Evolutionary conservation across 768 basidiomycete species (phyloP).

Genomic region (Leccinum obscurum): DNA sequence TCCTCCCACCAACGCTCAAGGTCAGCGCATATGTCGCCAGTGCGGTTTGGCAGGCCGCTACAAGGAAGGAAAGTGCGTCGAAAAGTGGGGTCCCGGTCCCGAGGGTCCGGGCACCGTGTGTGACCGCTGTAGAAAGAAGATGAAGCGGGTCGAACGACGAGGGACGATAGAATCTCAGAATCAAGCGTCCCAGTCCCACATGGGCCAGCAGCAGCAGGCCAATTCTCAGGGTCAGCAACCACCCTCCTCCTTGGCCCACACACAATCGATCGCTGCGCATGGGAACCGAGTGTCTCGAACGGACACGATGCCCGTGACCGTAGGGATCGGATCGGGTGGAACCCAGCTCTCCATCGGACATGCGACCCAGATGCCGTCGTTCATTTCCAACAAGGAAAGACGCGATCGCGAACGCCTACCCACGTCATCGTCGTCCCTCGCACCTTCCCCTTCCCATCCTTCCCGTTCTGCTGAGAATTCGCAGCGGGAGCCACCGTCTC

Average conservation of each 20-base stretch:
- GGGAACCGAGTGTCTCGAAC: slow-evolving; percentile 27
- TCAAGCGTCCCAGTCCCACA: slow-evolving; percentile 21
- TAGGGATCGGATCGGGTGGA: slow-evolving; percentile 25
- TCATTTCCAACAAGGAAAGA: slow-evolving; percentile 26
- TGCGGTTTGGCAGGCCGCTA: slow-evolving; percentile 74
- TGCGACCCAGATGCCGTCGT: slow-evolving; percentile 23
- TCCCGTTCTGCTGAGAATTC: slow-evolving; percentile 12
- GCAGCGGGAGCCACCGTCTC: slow-evolving; percentile 33
- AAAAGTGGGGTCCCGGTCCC: slow-evolving; percentile 87
- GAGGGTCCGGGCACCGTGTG: slow-evolving; percentile 83
- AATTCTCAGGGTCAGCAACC: slow-evolving; percentile 2
- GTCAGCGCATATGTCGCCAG: slow-evolving; percentile 76
- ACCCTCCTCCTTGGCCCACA: slow-evolving; percentile 14
- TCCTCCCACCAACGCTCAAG: slow-evolving; percentile 49
- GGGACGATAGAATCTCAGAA: slow-evolving; percentile 56
- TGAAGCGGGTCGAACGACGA: slow-evolving; percentile 79
- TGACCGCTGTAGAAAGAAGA: slow-evolving; percentile 84
- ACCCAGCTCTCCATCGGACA: slow-evolving; percentile 27
- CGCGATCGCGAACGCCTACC: slow-evolving; percentile 28
- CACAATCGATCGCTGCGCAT: slow-evolving; percentile 23
- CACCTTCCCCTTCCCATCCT: slow-evolving; percentile 16
- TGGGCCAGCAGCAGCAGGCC: slow-evolving; percentile 9
- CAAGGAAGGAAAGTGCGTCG: slow-evolving; percentile 84
- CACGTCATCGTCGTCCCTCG: slow-evolving; percentile 27
- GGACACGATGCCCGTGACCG: slow-evolving; percentile 35